A percentile compares a stretch with the other conserved stretches of the same genome.
phyloP scores from a whole-genome alignment of 805 yeast species.

The Metahyphopichia silvanorum region DNA sequence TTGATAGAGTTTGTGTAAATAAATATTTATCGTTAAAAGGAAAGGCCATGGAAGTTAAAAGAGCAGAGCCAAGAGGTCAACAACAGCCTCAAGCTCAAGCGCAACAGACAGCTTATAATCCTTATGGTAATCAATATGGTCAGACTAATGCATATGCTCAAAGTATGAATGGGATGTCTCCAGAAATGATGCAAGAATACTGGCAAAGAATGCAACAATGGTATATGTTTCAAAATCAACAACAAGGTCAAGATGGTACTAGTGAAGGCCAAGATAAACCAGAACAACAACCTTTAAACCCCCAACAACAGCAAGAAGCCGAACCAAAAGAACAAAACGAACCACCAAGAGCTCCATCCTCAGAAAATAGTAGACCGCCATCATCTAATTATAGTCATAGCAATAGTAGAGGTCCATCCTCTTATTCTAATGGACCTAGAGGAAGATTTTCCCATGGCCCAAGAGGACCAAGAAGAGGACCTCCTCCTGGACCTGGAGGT shows the following conservation, averaged over 20 bases:
- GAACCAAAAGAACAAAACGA: conserved; percentile 27
- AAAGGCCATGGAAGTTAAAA: conserved; percentile 76
- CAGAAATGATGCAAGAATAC: conserved; percentile 63
- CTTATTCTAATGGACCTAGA: conserved; percentile 20
- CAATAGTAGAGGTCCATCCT: too few relatives aligned
- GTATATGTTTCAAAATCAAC: conserved; percentile 60
- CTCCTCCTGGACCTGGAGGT: conserved; percentile 37
- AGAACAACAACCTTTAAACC: conserved; percentile 40
- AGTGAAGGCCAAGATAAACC: conserved; percentile 22
- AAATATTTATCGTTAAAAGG: conserved; percentile 84
- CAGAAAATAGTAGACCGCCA: conserved; percentile 8
- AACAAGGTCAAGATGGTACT: conserved; percentile 21
- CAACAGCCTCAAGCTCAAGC: conserved; percentile 44
- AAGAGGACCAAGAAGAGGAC: conserved; percentile 48
- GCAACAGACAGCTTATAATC: conserved; percentile 22
- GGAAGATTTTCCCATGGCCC: conserved; percentile 29
- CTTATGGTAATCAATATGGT: conserved; percentile 14
- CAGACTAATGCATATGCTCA: conserved; percentile 19
- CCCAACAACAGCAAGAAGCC: conserved; percentile 31
- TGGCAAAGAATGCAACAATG: conserved; percentile 65
- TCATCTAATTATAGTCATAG: conserved; percentile 14
- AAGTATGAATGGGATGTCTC: conserved; percentile 28
- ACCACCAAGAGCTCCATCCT: too few relatives aligned
- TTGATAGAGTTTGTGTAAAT: conserved; percentile 80
- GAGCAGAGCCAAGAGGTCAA: conserved; percentile 80